Evolutionary conservation across 495 filamentous ascomycete species (phyloP).

Genomic region (Penicillium flavigenum): DNA sequence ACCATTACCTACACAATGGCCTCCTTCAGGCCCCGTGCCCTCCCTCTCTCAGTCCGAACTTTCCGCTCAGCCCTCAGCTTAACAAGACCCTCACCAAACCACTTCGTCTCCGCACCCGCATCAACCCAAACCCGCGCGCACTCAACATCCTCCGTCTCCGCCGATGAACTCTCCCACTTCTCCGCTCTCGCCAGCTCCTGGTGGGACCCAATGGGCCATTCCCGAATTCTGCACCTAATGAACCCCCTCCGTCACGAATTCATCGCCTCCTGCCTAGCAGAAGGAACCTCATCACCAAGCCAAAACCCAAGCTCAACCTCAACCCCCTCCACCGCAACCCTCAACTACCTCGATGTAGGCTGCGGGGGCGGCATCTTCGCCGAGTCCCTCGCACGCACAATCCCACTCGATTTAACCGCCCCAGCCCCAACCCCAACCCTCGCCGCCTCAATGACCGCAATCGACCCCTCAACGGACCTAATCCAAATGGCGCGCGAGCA

Average conservation of each 20-base stretch:
- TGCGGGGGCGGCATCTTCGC: constrained; percentile 97
- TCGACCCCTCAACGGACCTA: constrained; percentile 81
- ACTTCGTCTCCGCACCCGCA: not conserved
- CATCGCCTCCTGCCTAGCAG: constrained; percentile 67
- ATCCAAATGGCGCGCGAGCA: constrained; percentile 76
- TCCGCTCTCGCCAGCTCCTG: constrained; percentile 86
- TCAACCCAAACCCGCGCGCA: constrained; percentile 35
- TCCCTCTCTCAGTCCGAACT: constrained; percentile 13
- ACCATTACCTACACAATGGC: constrained; percentile 18
- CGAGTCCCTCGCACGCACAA: constrained; percentile 78
- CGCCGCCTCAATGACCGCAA: constrained; percentile 69
- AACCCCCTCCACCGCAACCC: constrained; percentile 25
- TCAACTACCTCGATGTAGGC: constrained; percentile 86
- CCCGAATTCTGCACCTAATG: constrained; percentile 92
- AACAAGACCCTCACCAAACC: constrained; percentile 13
- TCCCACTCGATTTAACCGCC: constrained; percentile 44
- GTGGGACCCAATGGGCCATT: constrained; percentile 97
- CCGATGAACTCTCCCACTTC: constrained; percentile 89
- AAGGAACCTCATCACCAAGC: constrained; percentile 20
- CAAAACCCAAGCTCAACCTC: constrained; percentile 13
- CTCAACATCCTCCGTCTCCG: constrained; percentile 69
- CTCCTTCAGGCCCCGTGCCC: constrained; percentile 8
- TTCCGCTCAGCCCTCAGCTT: constrained; percentile 9
- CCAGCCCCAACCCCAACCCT: constrained; percentile 53
- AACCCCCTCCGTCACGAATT: constrained; percentile 95